These are phyloP conservation scores for Neoconidiobolus thromboides DNA, from an alignment of 371 early-diverging fungal genomes.

Conservation along the genomic window DNA sequence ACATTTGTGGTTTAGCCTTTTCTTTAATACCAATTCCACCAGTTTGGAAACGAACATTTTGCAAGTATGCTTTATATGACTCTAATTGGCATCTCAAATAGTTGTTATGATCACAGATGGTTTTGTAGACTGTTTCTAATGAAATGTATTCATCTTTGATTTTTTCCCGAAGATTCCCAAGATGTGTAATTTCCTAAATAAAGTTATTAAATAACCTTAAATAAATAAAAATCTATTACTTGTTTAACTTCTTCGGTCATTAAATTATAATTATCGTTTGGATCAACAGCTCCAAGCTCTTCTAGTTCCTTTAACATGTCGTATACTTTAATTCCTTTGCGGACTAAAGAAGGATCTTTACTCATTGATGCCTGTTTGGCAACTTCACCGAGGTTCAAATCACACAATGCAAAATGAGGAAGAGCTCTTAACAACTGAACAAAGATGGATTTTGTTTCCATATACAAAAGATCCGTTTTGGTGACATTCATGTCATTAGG, in stretches of 20 bases:
- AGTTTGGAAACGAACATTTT: conserved; percentile 79
- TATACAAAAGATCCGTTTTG: conserved; percentile 80
- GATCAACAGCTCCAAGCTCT: conserved; percentile 50
- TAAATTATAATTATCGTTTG: conserved; percentile 49
- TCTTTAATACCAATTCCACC: conserved; percentile 25
- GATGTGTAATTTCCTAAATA: conserved; percentile 56
- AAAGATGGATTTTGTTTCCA: conserved; percentile 84
- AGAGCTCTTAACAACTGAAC: conserved; percentile 79
- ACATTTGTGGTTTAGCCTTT: conserved; percentile 20
- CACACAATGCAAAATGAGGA: conserved; percentile 30
- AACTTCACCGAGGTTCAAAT: conserved; percentile 41
- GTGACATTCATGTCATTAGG: conserved; percentile 57
- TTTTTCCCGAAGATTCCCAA: conserved; percentile 75
- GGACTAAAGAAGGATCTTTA: conserved; percentile 64
- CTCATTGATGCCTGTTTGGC: conserved; percentile 73
- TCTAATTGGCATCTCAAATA: conserved; percentile 76
- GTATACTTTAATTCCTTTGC: conserved; percentile 80
- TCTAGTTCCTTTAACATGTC: conserved; percentile 80
- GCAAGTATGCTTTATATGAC: conserved; percentile 81
- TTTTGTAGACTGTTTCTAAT: conserved; percentile 67
- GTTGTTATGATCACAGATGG: conserved; percentile 86
- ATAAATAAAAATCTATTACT: neutral
- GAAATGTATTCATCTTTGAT: conserved; percentile 56
- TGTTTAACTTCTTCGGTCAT: conserved; percentile 72
- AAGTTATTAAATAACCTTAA: neutral